Percentiles rank a stretch among this genome's conserved stretches.
phyloP scores from a whole-genome alignment of 73 alveolate genomes.

The Breviolum minutum region DNA sequence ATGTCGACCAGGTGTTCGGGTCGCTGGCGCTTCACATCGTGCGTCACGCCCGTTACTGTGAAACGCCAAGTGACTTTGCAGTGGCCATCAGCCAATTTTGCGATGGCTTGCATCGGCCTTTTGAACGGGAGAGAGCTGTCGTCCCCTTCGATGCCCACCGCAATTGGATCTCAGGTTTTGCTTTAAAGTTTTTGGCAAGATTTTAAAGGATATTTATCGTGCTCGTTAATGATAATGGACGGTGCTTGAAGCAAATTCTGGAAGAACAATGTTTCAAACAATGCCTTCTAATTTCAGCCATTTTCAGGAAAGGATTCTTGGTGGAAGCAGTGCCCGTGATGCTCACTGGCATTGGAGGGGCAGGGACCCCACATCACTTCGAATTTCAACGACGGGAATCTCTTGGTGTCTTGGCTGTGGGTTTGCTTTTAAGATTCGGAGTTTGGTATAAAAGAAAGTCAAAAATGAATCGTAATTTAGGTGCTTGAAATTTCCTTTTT shows the following conservation, averaged over 20 bases:
- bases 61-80: background rate
- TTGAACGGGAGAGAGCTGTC: background rate
- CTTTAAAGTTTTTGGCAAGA: background rate
- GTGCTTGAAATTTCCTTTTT: background rate
- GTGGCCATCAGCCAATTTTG: background rate
- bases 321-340: conserved; percentile 27
- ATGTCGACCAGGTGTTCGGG: background rate
- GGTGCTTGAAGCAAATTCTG: background rate
- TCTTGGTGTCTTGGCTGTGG: background rate
- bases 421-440: no score
- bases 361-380: conserved; percentile 36
- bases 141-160: background rate
- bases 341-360: conserved; percentile 10
- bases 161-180: background rate
- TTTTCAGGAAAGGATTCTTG: conserved; percentile 24
- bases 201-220: no score
- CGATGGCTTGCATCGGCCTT: background rate
- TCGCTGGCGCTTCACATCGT: background rate
- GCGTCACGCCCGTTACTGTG: background rate
- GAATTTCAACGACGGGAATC: conserved; percentile 5
- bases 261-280: background rate
- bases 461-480: no score
- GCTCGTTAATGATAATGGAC: no score
- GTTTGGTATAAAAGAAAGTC: no score
- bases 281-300: background rate